These are phyloP conservation scores for Talaromyces marneffei DNA, from an alignment of 2,329 filamentous ascomycete genomes.

Conservation along the genomic window DNA sequence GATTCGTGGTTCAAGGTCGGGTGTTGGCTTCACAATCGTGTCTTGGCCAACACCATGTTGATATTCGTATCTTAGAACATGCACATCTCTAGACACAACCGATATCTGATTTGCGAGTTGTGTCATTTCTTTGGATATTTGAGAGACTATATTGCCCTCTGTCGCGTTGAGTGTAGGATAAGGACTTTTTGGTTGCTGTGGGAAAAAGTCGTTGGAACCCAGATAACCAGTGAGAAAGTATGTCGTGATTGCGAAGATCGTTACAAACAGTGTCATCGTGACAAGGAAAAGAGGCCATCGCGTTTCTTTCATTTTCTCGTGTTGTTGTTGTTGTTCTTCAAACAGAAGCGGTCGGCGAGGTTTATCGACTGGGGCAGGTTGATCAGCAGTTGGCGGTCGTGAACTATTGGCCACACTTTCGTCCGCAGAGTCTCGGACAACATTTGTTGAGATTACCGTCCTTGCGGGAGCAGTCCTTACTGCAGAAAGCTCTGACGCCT, in stretches of 20 bases:
- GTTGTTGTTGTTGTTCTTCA: background rate
- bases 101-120: conserved; percentile 27
- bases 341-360: conserved; percentile 1
- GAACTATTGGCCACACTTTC: background rate
- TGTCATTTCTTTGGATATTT: conserved; percentile 24
- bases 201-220: conserved; percentile 8
- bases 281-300: conserved; percentile 13
- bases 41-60: conserved; percentile 20
- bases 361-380: background rate
- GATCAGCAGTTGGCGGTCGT: background rate
- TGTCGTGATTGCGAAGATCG: conserved; percentile 15
- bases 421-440: background rate
- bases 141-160: conserved; percentile 21
- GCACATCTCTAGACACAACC: conserved; percentile 27
- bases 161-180: conserved; percentile 22
- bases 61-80: conserved; percentile 22
- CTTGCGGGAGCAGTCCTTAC: conserved; percentile 4
- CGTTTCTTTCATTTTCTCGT: background rate
- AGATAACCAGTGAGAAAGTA: conserved; percentile 18
- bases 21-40: conserved; percentile 17
- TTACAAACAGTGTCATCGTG: conserved; percentile 15
- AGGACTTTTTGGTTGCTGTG: conserved; percentile 8
- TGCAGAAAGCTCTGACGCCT: background rate
- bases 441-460: conserved; percentile 8
- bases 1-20: conserved; percentile 40